Base-by-base conservation (phyloP, 1,284 basidiomycete genomes). In the Chalciporus sp. region DNA sequence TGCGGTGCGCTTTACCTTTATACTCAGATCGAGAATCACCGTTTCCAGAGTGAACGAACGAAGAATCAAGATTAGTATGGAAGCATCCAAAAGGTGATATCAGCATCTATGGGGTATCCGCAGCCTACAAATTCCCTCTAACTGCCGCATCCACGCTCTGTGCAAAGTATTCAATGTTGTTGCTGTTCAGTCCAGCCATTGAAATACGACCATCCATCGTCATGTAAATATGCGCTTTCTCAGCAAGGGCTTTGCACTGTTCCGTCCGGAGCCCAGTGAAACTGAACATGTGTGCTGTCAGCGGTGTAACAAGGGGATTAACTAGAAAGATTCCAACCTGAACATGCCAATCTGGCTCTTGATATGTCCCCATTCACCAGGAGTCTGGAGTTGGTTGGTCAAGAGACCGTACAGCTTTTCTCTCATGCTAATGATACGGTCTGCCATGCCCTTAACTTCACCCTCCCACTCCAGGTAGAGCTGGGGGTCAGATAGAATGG, bases 261-360 rank as follows among this genome's bases (percentile, higher is more conserved):
- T 84, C 80, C 39, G 88, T 79, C 55, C 84, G 88, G 61, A 96
- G 73, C 33, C 94, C 94, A 55, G 94, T 96, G 79, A 93, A 96
- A 70, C 90, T 93, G 71, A 29, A 8, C 44, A 45, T 37, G 42
- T 49, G 43, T 31, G 45, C 57, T 47, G 17, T 55, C 27, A 60
- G 27, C 17, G 26, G 27, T 17, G 5, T 35, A 26, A 3, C 12
- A 20, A 49, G 44, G 6, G 23, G 39, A 14, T 20, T 46, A n/a
- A 7, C 17, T 28, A 2, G 5, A 42, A 35, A 35, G 3, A 28
- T 29, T 47, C 64, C 70, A 56, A 90, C 89, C 89, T 91, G 78
- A 93, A 94, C 93, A 92, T 92, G 74, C 94, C 95, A 63, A 98
- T 98, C 74, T 98, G 95, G 68, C 86, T 90, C 78, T 94, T 95